Percentiles rank a stretch among this genome's conserved stretches.
Conservation (phyloP, 805 yeast species). For the Yarrowia sp. region DNA sequence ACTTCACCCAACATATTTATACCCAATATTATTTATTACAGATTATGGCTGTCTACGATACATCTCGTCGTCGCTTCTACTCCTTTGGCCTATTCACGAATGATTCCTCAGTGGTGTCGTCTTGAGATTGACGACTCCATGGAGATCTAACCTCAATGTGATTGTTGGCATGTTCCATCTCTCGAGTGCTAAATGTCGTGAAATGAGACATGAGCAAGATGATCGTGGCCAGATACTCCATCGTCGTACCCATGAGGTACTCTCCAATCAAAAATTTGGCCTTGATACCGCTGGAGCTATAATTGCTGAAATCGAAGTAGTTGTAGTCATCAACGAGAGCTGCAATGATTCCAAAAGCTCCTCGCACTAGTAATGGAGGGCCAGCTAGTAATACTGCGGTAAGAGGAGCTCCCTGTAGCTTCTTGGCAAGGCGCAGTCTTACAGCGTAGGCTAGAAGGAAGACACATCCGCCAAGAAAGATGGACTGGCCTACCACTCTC, state of each 20-base stretch:
- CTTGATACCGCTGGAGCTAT: background rate
- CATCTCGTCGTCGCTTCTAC: background rate
- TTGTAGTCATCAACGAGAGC: constrained; percentile 11
- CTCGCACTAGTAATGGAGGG: constrained; percentile 10
- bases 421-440: background rate
- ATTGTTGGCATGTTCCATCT: constrained; percentile 5
- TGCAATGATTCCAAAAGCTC: constrained; percentile 30
- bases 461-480: constrained; percentile 19
- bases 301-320: constrained; percentile 25
- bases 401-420: constrained; percentile 15
- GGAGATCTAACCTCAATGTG: background rate
- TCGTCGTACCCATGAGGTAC: constrained; percentile 30
- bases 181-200: background rate
- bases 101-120: background rate
- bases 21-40: background rate
- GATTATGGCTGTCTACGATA: background rate
- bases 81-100: background rate
- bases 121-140: background rate
- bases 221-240: constrained; percentile 24
- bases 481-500: constrained; percentile 24
- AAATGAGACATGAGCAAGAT: constrained; percentile 14
- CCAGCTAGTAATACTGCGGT: constrained; percentile 13
- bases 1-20: no score
- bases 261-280: constrained; percentile 7
- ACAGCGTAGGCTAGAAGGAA: constrained; percentile 20